Base-by-base conservation (phyloP, 768 basidiomycete species). In the Termitomyces heimii region DNA sequence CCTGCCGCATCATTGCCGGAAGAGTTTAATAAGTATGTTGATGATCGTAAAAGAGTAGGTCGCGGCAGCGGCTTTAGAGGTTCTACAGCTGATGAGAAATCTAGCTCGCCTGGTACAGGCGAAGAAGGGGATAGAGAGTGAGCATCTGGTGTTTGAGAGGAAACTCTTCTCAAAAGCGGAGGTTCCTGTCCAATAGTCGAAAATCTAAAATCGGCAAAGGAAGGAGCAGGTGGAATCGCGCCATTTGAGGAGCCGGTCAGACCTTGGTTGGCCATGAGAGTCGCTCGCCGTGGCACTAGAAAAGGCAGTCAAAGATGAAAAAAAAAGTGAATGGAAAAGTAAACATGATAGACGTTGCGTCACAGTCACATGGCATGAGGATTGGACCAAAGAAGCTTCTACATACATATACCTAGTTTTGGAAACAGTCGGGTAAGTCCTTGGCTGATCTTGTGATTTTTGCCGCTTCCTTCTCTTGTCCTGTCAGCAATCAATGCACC, bases 111-210 rank as follows among this genome's bases (percentile, higher is more conserved):
- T 39, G 35, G 24, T 20, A 60, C 54, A n/a, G 63, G 53, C 29
- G 66, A 63, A 32, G 69, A 65, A 32, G 63, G 65, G 28, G 64
- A 61, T 39, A 62, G 57, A 12, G 20, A 48, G 5, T 54, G 47
- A 2, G 60, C 46, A 43, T 68, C 67, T 24, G 71, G n/a, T 40
- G 50, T 13, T 39, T 39, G 64, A 39, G 66, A 65, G 32, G 78
- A 74, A 35, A 86, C 71, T 24, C 85, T 80, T 59, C 73, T 76
- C 28, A 86, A 72, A 20, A 86, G 70, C 14, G 72, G 68, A 0
- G 84, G 83, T 57, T 71, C 68, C 63, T 81, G 76, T 29, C 84
- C 84, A 40, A 87, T 86, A 4, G 68, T 75, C 12, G 61, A 67
- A 65, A 85, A 86, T 28, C 70, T 72, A 64, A 85, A 75, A 53